Evolutionary conservation across 192 early-diverging fungal genomes (phyloP).

Genomic region (Paraglomus occultum): DNA sequence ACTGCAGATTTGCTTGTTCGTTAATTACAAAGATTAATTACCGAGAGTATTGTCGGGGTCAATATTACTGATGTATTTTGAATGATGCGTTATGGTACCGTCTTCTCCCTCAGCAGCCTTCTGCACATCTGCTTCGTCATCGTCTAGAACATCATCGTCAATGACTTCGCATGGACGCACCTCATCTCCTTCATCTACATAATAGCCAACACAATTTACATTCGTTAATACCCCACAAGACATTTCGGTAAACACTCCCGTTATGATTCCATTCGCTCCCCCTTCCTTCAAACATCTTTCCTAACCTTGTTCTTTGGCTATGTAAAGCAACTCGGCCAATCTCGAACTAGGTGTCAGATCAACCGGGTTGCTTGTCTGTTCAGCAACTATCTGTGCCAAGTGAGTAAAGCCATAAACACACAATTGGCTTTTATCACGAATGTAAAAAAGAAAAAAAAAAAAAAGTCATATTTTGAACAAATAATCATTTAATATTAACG

Average conservation of each 20-base stretch:
- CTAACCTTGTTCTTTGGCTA: constrained; percentile 60
- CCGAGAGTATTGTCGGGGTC: constrained; percentile 35
- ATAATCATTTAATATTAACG: too few relatives aligned
- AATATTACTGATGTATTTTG: constrained; percentile 30
- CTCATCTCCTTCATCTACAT: constrained; percentile 37
- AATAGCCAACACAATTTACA: neutral
- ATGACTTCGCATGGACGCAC: constrained; percentile 38
- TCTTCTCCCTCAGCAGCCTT: constrained; percentile 32
- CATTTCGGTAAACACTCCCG: neutral
- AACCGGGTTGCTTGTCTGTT: constrained; percentile 62
- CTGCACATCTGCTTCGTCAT: constrained; percentile 32
- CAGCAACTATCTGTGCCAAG: constrained; percentile 58
- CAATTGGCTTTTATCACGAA: constrained; percentile 34
- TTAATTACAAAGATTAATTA: constrained; percentile 35
- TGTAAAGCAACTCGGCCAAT: constrained; percentile 59
- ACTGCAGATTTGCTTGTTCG: constrained; percentile 21
- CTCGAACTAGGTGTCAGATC: constrained; percentile 58
- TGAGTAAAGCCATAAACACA: constrained; percentile 44
- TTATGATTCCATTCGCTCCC: neutral
- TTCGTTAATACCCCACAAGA: neutral
- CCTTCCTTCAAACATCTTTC: neutral
- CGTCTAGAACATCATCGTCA: constrained; percentile 18
- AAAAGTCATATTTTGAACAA: too few relatives aligned
- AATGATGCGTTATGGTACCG: constrained; percentile 10
- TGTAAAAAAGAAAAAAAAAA: neutral